These are phyloP conservation scores for Eucalyptus sp. DNA, from an alignment of 345 rosid species.

Conservation along the genomic window DNA sequence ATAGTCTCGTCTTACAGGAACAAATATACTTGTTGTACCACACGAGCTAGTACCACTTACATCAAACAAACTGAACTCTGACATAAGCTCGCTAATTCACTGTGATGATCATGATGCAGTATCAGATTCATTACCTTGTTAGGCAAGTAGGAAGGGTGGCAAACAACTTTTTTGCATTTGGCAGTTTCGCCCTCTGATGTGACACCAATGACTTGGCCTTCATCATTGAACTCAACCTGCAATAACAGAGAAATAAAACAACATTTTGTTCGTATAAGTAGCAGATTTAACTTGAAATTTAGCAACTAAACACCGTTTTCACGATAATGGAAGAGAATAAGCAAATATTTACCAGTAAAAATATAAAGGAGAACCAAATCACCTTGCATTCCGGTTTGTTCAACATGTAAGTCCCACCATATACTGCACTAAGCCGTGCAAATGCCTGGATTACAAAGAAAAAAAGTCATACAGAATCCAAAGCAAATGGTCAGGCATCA, in stretches of 20 bases:
- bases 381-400: slow-evolving; percentile 98
- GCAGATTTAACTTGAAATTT: not conserved
- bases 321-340: not conserved
- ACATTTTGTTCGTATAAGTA: not conserved
- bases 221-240: slow-evolving; percentile 85
- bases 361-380: not conserved
- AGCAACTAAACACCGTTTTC: not conserved
- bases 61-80: not conserved
- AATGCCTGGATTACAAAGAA: slow-evolving; percentile 43
- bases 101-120: not conserved
- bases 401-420: slow-evolving; percentile 98
- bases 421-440: slow-evolving; percentile 97
- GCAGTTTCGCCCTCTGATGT: slow-evolving; percentile 99
- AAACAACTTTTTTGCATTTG: slow-evolving; percentile 92
- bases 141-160: slow-evolving; percentile 91
- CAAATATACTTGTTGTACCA: not conserved
- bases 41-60: not conserved
- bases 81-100: not conserved
- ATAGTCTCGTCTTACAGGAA: not conserved
- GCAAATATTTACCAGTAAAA: not conserved
- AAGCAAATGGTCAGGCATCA: not conserved
- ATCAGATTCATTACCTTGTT: slow-evolving; percentile 43
- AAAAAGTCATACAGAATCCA: not conserved
- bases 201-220: slow-evolving; percentile 82
- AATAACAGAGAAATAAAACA: not conserved